These are phyloP conservation scores for Dendryphion nanum DNA, from an alignment of 2,329 filamentous ascomycete genomes.

Conservation along the genomic window DNA sequence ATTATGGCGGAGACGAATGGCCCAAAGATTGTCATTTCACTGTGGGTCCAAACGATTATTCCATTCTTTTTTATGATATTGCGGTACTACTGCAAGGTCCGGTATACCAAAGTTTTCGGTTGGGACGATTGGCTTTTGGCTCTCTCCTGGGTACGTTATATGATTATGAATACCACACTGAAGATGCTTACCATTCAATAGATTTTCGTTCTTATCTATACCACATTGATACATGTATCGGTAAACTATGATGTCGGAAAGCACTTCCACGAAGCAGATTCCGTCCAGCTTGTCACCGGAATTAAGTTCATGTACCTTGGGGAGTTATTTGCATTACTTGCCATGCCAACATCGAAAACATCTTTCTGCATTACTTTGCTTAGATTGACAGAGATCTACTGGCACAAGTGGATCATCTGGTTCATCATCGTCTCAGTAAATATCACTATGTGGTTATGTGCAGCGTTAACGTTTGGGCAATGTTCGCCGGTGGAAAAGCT, in stretches of 20 bases:
- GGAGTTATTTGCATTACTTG: constrained; percentile 10
- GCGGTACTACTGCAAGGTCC: constrained; percentile 9
- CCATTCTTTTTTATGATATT: constrained; percentile 9
- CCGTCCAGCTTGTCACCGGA: background rate
- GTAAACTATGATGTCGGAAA: constrained; percentile 11
- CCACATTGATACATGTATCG: constrained; percentile 5
- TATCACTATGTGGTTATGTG: constrained; percentile 5
- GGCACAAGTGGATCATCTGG: constrained; percentile 12
- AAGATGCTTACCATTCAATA: constrained; percentile 1
- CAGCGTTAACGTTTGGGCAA: constrained; percentile 5
- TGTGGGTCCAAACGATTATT: constrained; percentile 7
- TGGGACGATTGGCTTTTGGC: constrained; percentile 8
- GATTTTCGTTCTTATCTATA: constrained; percentile 6
- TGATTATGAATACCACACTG: no score
- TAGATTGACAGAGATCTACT: constrained; percentile 5
- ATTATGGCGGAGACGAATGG: constrained; percentile 9
- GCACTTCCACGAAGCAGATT: constrained; percentile 6
- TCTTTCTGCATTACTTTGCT: constrained; percentile 13
- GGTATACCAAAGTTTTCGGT: constrained; percentile 3
- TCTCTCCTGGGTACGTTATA: constrained; percentile 6
- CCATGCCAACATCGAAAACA: constrained; percentile 10
- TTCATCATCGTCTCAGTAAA: constrained; percentile 12
- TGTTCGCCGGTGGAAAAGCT: constrained; percentile 9
- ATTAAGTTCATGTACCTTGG: constrained; percentile 11
- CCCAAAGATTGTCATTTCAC: constrained; percentile 30